Conservation (phyloP, 164 flowering plant genomes). For the Kalanchoe fedtschenkoi region DNA sequence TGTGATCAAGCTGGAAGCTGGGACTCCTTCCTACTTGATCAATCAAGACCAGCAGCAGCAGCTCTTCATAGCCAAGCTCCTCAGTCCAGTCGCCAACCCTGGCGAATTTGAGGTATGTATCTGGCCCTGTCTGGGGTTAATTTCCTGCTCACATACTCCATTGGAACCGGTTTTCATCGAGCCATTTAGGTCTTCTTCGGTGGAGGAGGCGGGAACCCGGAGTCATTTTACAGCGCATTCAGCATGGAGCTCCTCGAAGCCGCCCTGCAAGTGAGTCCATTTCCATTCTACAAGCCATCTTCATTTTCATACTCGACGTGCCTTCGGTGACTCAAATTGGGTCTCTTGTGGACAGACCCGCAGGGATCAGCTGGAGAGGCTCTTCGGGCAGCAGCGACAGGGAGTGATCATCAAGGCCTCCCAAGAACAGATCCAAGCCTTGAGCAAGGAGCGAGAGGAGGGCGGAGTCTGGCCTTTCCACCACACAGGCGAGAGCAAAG, state of each 20-base stretch:
- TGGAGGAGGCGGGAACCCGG: constrained; percentile 44
- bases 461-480: constrained; percentile 28
- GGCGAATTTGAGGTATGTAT: constrained; percentile 28
- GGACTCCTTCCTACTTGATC: constrained; percentile 30
- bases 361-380: constrained; percentile 22
- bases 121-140: neutral
- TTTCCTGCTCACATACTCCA: neutral
- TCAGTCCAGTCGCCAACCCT: constrained; percentile 27
- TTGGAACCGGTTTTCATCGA: neutral
- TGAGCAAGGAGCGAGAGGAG: constrained; percentile 23
- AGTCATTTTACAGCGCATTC: constrained; percentile 44
- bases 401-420: constrained; percentile 27
- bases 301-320: neutral
- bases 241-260: constrained; percentile 50
- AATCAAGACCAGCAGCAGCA: constrained; percentile 33
- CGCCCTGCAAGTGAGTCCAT: constrained; percentile 38
- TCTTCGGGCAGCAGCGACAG: constrained; percentile 23
- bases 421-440: constrained; percentile 25
- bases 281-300: neutral
- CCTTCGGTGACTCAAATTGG: neutral
- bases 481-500: constrained; percentile 8
- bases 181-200: constrained; percentile 30
- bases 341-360: constrained; percentile 14
- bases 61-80: constrained; percentile 27
- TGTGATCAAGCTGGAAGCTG: constrained; percentile 32